phyloP scores from a whole-genome alignment of 2,329 filamentous ascomycete genomes.

The Myriosclerotinia curreyana region DNA sequence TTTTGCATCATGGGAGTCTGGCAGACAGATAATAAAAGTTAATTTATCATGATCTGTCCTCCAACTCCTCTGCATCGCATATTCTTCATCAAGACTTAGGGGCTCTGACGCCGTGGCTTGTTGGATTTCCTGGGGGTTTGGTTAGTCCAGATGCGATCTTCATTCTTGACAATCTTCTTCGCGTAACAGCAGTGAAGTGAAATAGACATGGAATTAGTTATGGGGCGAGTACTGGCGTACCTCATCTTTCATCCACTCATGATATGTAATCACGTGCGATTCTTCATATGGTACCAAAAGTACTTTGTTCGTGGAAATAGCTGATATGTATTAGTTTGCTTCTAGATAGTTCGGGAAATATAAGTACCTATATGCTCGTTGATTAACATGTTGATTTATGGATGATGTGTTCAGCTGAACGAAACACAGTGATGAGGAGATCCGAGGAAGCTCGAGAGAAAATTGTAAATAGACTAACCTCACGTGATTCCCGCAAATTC shows the following conservation, averaged over 20 bases:
- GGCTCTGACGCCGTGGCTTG: constrained; percentile 84
- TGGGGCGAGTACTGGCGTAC: constrained; percentile 19
- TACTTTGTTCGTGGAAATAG: constrained; percentile 60
- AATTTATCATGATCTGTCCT: constrained; percentile 78
- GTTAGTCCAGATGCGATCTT: neutral
- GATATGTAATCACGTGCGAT: constrained; percentile 79
- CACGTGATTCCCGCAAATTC: neutral
- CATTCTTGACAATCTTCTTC: no score
- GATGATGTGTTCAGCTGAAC: neutral
- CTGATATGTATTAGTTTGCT: constrained; percentile 44
- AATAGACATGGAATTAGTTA: no score
- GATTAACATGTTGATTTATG: neutral
- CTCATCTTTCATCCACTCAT: constrained; percentile 77
- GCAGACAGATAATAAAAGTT: constrained; percentile 77
- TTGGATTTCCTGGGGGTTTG: constrained; percentile 61
- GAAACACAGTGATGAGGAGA: neutral
- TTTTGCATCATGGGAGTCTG: fast-evolving
- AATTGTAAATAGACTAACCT: neutral
- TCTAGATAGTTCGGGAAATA: neutral
- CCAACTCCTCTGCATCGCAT: constrained; percentile 89
- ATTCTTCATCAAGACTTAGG: constrained; percentile 76
- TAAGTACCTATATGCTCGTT: constrained; percentile 3
- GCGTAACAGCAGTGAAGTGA: no score
- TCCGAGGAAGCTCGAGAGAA: neutral
- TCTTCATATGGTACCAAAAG: constrained; percentile 81